Evolutionary conservation across 306 rosid species (phyloP), one percentile per base, ranked within the genome.

Genomic region (Citrullus mucosospermus): DNA sequence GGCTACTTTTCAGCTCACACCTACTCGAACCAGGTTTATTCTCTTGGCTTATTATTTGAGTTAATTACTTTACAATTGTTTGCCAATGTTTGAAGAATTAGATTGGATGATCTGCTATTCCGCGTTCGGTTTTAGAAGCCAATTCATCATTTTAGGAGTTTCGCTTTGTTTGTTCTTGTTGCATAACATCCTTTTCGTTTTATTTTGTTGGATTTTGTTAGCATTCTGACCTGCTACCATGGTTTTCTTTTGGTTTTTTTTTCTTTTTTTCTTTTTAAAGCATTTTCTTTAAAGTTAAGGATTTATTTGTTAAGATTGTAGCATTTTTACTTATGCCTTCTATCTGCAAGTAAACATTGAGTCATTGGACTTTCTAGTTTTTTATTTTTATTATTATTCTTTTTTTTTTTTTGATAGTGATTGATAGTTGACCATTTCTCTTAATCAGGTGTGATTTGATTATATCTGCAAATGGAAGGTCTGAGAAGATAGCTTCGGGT

Each of bases 1-100:
- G 43, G 98, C 87, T 71, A 81, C 92, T 77, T 96, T 96, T 87
- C 99, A 92, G 84, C 97, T 96, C 86, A 91, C 98, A 17, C 98
- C 99, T 68, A 96, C 99, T 81, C 87, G 98, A 85, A 96, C 99
- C 54, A 92, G 99, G 99, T 84, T 78, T 51, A 18, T 53, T 44
- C 55, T 60, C 72, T 75, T 5, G 17, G 25, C 77, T 80, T 43
- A 9, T n/a, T 20, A 6, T 68, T 43, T 73, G 71, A 13, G 58
- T 81, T 25, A 25, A 25, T 25, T 78, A 43, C 54, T 43, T 59
- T 85, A 51, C 14, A 36, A 43, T 65, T 55, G 18, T 55, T 70
- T 70, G 38, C 77, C 78, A 77, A 61, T 88, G 44, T 76, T 16
- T 51, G 57, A 41, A n/a, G 32, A 46, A 44, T 75, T 81, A 53